These are phyloP conservation scores for Mycena leptocephala DNA, from an alignment of 768 basidiomycete species.

Conservation along the genomic window DNA sequence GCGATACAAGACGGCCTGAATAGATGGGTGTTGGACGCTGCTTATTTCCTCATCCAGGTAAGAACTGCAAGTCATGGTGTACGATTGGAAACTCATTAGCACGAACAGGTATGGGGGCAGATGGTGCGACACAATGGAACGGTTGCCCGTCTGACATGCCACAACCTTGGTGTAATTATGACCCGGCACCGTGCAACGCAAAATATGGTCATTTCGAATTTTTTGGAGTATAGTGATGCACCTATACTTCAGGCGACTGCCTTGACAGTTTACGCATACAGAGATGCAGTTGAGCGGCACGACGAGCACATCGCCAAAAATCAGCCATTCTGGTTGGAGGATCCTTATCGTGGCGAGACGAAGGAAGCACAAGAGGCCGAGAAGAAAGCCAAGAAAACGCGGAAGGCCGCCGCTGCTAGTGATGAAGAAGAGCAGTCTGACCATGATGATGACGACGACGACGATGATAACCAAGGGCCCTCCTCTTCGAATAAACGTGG, in stretches of 20 bases:
- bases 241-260: constrained; percentile 16
- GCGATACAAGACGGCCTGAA: background rate
- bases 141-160: constrained; percentile 14
- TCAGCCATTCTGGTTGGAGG: background rate
- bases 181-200: background rate
- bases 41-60: constrained; percentile 25
- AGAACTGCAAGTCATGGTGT: background rate
- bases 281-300: constrained; percentile 11
- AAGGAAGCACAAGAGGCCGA: background rate
- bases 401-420: background rate
- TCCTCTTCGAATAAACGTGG: background rate
- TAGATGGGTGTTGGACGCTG: background rate
- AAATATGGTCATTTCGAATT: background rate
- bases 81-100: background rate
- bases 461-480: background rate
- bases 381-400: background rate
- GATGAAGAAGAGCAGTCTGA: background rate
- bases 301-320: background rate
- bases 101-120: constrained; percentile 19
- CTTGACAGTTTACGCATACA: constrained; percentile 23
- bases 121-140: constrained; percentile 23
- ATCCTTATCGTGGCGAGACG: constrained; percentile 13
- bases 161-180: constrained; percentile 23
- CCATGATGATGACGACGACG: background rate
- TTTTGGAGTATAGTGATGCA: constrained; percentile 8